Base-by-base conservation (phyloP, 768 basidiomycete species). In the Favolaschia claudopus region DNA sequence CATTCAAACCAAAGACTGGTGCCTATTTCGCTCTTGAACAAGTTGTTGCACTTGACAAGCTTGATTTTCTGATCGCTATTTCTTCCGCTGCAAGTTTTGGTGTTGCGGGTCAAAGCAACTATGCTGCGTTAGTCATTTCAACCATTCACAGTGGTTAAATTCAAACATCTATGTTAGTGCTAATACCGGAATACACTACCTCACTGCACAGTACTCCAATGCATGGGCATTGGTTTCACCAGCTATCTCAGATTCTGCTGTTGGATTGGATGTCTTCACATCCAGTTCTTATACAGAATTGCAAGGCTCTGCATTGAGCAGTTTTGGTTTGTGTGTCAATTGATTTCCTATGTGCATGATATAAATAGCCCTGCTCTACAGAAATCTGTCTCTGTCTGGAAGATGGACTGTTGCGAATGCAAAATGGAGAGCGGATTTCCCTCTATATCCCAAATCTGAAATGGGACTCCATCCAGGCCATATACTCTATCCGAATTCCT, bases 61-160 rank as follows among this genome's bases (percentile, higher is more conserved):
- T 77, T 19, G 77, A 79, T 25, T 79, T 78, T 57, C 55, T 77
- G 15, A 61, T 79, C 40, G 62, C 69, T 2, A 69, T 76, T 32
- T 75, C 76, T 0, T 76, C 77, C 1, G 70, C 75, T 7, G 56
- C 72, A 6, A 58, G 42, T 17, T 75, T 76, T 58, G 78, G 78
- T 13, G 70, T 62, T 47, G 63, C 66, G n/a, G 78, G 77, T 3
- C 78, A 79, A 60, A 71, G 75, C 0, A 79, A 78, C 50, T 79
- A 79, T 60, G 69, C 73, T 7, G 67, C 67, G 74, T 77, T 39
- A 58, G 61, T 57, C 1, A 51, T 24, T 29, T 4, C 22, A 14
- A 38, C 28, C 39, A 13, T 14, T 4, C n/a, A 20, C 27, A 27
- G 27, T 24, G 25, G 33, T 38, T 33, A 25, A 17, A 19, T 24